Percentiles rank a stretch among this genome's conserved stretches.
These are phyloP conservation scores for Colletotrichum echinochloae DNA, from an alignment of 2,329 filamentous ascomycete species.

Conservation along the genomic window DNA sequence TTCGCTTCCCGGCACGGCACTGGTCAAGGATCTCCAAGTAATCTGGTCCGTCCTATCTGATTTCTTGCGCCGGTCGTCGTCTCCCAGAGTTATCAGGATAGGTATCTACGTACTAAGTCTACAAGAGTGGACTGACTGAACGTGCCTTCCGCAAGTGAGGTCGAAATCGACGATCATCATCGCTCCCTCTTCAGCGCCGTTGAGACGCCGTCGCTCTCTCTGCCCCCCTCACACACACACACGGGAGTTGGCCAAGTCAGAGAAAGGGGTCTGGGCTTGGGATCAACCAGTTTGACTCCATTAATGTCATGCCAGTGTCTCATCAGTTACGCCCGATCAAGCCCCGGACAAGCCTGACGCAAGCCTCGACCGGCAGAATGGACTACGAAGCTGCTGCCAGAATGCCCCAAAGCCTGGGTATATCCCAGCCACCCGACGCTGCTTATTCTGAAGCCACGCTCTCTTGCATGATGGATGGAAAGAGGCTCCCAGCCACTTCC, in stretches of 20 bases:
- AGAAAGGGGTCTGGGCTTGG: not conserved
- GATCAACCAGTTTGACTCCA: not conserved
- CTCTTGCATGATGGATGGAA: not conserved
- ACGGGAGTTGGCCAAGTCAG: not conserved
- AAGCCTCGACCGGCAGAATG: not conserved
- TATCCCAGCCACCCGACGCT: not conserved
- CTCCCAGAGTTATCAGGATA: not conserved
- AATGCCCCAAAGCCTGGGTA: constrained; percentile 6
- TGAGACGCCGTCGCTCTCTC: not conserved
- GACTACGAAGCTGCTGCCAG: not conserved
- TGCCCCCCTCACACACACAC: not conserved
- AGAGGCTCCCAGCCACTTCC: not conserved
- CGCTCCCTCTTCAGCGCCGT: not conserved
- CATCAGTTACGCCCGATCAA: constrained; percentile 13
- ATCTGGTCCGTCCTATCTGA: not conserved
- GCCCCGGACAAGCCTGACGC: not conserved
- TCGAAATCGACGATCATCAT: not conserved
- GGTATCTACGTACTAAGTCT: not conserved
- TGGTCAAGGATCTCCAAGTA: not conserved
- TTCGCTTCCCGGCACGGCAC: not conserved
- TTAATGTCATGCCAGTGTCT: constrained; percentile 18
- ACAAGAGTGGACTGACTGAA: not conserved
- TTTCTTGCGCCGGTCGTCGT: not conserved
- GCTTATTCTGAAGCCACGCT: not conserved
- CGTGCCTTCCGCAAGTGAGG: not conserved